Conservation (phyloP, 225 moss, liverwort and hornwort species). For the Anthoceros angustus region DNA sequence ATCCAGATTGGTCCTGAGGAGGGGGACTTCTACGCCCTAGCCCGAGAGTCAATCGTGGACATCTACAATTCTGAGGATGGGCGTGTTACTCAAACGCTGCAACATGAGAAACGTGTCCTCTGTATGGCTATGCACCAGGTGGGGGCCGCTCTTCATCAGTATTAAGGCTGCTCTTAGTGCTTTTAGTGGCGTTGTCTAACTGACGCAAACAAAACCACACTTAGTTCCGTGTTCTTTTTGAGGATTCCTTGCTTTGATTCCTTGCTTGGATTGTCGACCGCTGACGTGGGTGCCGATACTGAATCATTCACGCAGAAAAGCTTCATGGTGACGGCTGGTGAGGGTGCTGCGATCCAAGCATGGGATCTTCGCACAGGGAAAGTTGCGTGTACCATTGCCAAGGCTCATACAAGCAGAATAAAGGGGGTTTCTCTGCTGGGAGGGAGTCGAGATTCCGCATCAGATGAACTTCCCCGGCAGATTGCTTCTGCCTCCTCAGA, state of each 20-base stretch:
- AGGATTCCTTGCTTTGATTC: background rate
- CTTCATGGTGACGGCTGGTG: conserved; percentile 65
- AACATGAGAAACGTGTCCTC: conserved; percentile 52
- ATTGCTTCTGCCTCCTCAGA: conserved; percentile 90
- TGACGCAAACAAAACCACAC: background rate
- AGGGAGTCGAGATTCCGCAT: conserved; percentile 22
- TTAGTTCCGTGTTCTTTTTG: background rate
- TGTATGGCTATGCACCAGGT: conserved; percentile 75
- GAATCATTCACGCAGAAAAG: conserved; percentile 33
- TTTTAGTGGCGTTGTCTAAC: background rate
- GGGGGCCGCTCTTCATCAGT: background rate
- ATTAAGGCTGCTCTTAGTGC: background rate
- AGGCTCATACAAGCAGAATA: conserved; percentile 76
- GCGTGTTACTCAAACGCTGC: conserved; percentile 29
- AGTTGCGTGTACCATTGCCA: conserved; percentile 40
- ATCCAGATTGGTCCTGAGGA: conserved; percentile 69
- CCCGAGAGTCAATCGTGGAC: conserved; percentile 43
- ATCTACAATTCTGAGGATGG: conserved; percentile 68
- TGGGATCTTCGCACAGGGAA: conserved; percentile 80
- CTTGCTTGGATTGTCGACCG: background rate
- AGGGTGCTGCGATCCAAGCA: conserved; percentile 48
- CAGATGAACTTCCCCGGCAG: conserved; percentile 31
- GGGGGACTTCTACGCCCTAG: conserved; percentile 62
- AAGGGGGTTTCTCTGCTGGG: conserved; percentile 61
- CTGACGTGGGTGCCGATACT: background rate